A percentile compares a stretch with the other conserved stretches of the same genome.
phyloP scores from a whole-genome alignment of 176 grass and related monocot genomes.

The Neostapfia colusana region DNA sequence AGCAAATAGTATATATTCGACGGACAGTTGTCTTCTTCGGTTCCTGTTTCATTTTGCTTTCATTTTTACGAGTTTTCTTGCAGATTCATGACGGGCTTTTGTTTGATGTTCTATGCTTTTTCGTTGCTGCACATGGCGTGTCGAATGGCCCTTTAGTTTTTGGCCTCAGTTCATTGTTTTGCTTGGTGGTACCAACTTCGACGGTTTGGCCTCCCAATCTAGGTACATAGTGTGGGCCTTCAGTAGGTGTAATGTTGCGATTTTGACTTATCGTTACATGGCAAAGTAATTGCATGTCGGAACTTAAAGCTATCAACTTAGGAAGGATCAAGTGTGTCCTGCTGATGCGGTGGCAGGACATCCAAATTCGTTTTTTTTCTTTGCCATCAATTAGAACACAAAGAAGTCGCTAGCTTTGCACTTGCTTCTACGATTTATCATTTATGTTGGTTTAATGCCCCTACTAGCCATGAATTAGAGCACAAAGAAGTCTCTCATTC shows the following conservation, averaged over 20 bases:
- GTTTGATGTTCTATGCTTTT: not conserved
- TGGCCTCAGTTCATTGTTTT: slow-evolving; percentile 19
- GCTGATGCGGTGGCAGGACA: not conserved
- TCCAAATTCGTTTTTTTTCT: not conserved
- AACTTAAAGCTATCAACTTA: slow-evolving; percentile 9
- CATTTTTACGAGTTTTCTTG: not conserved
- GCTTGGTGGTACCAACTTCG: not conserved
- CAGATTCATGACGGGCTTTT: not conserved
- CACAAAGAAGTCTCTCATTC: too few relatives aligned
- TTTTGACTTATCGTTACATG: not conserved
- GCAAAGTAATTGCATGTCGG: slow-evolving; percentile 1
- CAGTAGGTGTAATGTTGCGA: not conserved
- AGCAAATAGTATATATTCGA: not conserved
- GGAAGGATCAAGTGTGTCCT: not conserved
- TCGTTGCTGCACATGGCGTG: not conserved
- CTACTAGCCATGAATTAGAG: too few relatives aligned
- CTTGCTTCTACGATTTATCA: too few relatives aligned
- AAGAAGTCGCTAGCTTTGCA: too few relatives aligned
- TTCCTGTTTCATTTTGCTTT: not conserved
- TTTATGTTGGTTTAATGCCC: too few relatives aligned
- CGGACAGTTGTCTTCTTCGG: not conserved
- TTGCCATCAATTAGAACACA: too few relatives aligned
- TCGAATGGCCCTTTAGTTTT: not conserved
- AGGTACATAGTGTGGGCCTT: slow-evolving; percentile 15
- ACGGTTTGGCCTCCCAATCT: slow-evolving; percentile 3